Base-by-base conservation (phyloP, 805 yeast genomes). In the Nakazawaea siamensis region DNA sequence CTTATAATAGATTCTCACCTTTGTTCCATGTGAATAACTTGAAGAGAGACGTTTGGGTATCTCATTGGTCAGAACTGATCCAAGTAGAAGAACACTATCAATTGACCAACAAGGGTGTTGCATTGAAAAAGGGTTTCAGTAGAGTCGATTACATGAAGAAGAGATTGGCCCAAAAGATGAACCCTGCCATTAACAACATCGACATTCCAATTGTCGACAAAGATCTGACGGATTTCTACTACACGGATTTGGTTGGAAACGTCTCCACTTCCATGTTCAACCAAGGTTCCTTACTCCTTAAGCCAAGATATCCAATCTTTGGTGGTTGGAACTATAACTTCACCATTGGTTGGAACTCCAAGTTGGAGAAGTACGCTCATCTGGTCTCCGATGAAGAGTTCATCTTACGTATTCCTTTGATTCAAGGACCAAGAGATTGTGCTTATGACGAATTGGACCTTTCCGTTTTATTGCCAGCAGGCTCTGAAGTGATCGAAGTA, bases 311-410 rank as follows among this genome's bases (percentile, higher is more conserved):
- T 64, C 98, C 98, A n/a, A 55, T 92, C 5, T 83, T 85, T 58
- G 98, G 98, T 32, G 94, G 88, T 28, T 92, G 98, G 98, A 70
- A 78, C 49, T 90, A 86, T 60, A 86, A 90, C 60, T 92, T 85
- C 66, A 92, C 97, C 16, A 58, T 90, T 46, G 97, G 97, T n/a
- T 92, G 95, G 95, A 73, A 79, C 33, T 71, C 75, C 43, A 60
- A 66, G 15, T 58, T 88, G 27, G 49, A 60, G 12, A 59, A 72
- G 29, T 78, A 68, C 45, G 63, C 83, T 34, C 75, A 60, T 46
- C 48, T 54, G 27, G 46, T 64, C 13, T 49, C 45, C 15, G 60
- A 62, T 9, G 76, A 72, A 39, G 56, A 63, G 11, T 84, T 73
- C 51, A 51, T 81, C 10, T 59, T 82, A 21, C 68, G 64, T 34